These are phyloP conservation scores for Fomitopsis schrenkii DNA, from an alignment of 1,284 basidiomycete species.

Conservation along the genomic window DNA sequence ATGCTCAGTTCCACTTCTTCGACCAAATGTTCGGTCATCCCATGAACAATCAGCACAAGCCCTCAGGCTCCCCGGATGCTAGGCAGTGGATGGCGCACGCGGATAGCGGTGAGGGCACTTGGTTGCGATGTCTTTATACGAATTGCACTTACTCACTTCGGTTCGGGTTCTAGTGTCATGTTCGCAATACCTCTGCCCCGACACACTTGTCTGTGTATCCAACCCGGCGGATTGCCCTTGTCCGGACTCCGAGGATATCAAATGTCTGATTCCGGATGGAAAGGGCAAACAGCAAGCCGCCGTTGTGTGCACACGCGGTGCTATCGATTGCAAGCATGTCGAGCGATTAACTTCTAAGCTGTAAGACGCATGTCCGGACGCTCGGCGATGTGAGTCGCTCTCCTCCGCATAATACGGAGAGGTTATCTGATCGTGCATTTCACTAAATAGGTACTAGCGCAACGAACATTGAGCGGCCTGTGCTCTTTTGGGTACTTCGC, in stretches of 20 bases:
- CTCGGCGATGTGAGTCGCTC: constrained; percentile 9
- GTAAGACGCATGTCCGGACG: not conserved
- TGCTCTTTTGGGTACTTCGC: not conserved
- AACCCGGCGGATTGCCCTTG: constrained; percentile 39
- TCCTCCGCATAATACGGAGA: not conserved
- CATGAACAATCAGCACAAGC: constrained; percentile 44
- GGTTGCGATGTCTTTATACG: not conserved
- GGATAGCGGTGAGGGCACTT: constrained; percentile 31
- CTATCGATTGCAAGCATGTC: constrained; percentile 31
- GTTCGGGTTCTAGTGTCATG: constrained; percentile 27
- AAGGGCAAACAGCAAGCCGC: constrained; percentile 32
- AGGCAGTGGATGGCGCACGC: constrained; percentile 56
- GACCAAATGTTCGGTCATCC: constrained; percentile 52
- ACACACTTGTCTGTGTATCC: constrained; percentile 35
- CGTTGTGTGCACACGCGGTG: constrained; percentile 36
- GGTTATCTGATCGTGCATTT: not conserved
- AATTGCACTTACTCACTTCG: not conserved
- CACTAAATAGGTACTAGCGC: not conserved
- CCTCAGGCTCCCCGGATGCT: constrained; percentile 15
- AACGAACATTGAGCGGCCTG: not conserved
- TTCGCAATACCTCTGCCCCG: constrained; percentile 36
- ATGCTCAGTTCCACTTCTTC: constrained; percentile 61
- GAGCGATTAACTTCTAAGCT: constrained; percentile 30
- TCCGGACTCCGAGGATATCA: constrained; percentile 38
- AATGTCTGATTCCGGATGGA: constrained; percentile 36